Percentiles rank a stretch among this genome's conserved stretches.
Conservation (phyloP, 495 filamentous ascomycete species). For the Baudoinia panamericana region DNA sequence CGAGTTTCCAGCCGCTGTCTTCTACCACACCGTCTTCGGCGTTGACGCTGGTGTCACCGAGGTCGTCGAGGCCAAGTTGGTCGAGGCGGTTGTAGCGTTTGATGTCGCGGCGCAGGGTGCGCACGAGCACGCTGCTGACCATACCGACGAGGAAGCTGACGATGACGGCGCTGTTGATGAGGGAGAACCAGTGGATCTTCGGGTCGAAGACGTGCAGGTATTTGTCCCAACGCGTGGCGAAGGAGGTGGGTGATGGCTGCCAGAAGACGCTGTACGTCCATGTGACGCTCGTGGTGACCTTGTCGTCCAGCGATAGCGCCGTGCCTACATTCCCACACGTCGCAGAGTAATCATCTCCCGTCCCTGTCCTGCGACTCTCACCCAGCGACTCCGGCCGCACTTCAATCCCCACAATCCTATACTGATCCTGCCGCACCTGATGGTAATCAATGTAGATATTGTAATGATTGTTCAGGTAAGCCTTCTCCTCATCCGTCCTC, state of each 20-base stretch:
- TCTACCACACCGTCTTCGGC: constrained; percentile 91
- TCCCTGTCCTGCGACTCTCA: constrained; percentile 36
- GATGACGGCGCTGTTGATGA: constrained; percentile 87
- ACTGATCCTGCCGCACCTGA: constrained; percentile 50
- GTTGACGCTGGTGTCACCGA: constrained; percentile 54
- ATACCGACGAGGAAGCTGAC: constrained; percentile 83
- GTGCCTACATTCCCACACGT: constrained; percentile 42
- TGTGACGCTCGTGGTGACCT: constrained; percentile 53
- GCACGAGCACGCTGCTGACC: constrained; percentile 74
- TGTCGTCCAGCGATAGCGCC: constrained; percentile 49
- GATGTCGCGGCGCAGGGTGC: constrained; percentile 85
- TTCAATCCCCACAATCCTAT: constrained; percentile 78
- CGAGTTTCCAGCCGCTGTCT: constrained; percentile 96
- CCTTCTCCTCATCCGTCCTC: constrained; percentile 33
- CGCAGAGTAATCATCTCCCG: constrained; percentile 41
- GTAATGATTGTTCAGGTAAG: constrained; percentile 79
- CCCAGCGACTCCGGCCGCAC: constrained; percentile 65
- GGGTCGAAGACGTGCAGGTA: constrained; percentile 92
- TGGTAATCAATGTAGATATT: constrained; percentile 93
- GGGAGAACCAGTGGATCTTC: constrained; percentile 95
- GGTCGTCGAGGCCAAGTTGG: constrained; percentile 69
- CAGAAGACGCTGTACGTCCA: constrained; percentile 91
- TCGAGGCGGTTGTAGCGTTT: constrained; percentile 90
- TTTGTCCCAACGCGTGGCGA: constrained; percentile 96
- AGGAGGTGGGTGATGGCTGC: constrained; percentile 62